phyloP scores from a whole-genome alignment of 495 filamentous ascomycete species.

The Hypoxylon fragiforme region DNA sequence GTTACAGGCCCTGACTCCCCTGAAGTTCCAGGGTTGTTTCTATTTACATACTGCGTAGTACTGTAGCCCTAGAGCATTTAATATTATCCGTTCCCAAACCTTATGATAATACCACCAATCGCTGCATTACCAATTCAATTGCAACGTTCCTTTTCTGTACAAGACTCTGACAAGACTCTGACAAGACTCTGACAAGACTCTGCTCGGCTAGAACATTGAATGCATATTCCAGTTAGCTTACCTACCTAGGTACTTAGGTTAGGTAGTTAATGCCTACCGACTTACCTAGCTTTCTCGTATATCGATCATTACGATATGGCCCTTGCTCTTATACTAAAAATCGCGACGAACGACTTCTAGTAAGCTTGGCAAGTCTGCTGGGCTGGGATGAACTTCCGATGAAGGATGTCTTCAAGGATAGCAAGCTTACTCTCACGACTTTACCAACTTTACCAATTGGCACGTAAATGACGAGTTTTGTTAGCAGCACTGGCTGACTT shows the following conservation, averaged over 20 bases:
- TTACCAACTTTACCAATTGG: conserved; percentile 6
- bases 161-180: too few species aligned
- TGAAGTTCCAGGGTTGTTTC: background rate
- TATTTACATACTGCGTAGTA: too few species aligned
- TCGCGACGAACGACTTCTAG: conserved; percentile 1
- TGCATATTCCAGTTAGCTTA: too few species aligned
- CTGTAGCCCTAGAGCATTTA: too few species aligned
- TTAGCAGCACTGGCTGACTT: conserved; percentile 15
- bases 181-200: too few species aligned
- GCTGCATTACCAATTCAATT: background rate
- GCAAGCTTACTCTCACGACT: background rate
- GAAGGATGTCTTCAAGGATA: too few species aligned
- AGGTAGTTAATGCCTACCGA: background rate
- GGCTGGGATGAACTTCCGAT: background rate
- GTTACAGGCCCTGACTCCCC: background rate
- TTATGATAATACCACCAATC: conserved; percentile 9
- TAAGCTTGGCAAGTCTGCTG: conserved; percentile 10
- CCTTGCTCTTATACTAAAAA: background rate
- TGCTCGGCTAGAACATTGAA: too few species aligned
- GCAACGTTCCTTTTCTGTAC: conserved; percentile 2
- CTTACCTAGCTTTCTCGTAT: background rate
- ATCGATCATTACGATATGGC: background rate
- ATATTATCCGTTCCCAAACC: conserved; percentile 16
- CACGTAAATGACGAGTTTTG: conserved; percentile 19
- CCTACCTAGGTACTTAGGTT: too few species aligned